These are phyloP conservation scores for Pseudogymnoascus pannorum DNA, from an alignment of 2,329 filamentous ascomycete species.

Conservation along the genomic window DNA sequence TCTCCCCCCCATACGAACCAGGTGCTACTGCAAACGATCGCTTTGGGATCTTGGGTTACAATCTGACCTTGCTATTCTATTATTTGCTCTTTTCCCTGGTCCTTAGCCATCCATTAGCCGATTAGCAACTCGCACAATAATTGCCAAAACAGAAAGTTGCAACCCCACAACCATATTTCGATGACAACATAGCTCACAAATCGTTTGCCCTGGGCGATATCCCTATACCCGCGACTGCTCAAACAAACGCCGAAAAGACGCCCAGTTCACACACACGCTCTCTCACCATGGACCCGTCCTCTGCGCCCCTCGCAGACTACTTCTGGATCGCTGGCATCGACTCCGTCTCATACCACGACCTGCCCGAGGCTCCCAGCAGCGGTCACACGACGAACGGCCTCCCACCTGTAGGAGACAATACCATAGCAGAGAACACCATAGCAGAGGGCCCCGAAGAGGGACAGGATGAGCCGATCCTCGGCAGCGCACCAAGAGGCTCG, in stretches of 20 bases:
- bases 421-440: constrained; percentile 52
- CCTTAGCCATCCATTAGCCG: constrained; percentile 1
- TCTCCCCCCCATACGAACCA: background rate
- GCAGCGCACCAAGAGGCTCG: constrained; percentile 15
- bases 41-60: constrained; percentile 3
- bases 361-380: constrained; percentile 31
- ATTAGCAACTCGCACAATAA: constrained; percentile 9
- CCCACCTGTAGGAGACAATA: constrained; percentile 40
- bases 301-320: constrained; percentile 63
- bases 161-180: constrained; percentile 7
- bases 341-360: constrained; percentile 53
- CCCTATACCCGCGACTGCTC: background rate
- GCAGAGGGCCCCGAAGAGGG: constrained; percentile 44
- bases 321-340: constrained; percentile 71
- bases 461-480: constrained; percentile 24
- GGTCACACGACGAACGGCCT: constrained; percentile 19
- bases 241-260: background rate
- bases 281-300: constrained; percentile 36
- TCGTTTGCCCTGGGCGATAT: background rate
- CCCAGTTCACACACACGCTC: background rate
- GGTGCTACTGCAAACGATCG: background rate
- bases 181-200: constrained; percentile 9
- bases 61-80: background rate
- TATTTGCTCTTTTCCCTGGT: background rate
- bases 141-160: background rate